Base-by-base conservation (phyloP, 1,139 yeast genomes). In the Meyerozyma carpophila region DNA sequence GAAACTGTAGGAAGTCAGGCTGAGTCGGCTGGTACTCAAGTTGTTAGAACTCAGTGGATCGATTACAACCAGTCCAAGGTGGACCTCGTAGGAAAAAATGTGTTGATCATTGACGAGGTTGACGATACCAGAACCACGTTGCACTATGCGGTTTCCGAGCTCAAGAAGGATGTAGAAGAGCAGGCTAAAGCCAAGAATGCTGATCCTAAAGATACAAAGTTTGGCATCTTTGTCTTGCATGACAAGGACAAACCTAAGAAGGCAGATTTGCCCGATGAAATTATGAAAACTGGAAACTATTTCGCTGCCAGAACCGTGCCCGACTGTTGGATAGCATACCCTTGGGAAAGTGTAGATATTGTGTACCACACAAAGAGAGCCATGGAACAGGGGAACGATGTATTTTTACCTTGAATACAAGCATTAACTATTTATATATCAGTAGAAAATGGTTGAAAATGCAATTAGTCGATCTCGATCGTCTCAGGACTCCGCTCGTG, bases 311-410 rank as follows among this genome's bases (percentile, higher is more conserved):
- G 93, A 66, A 79, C 88, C 40, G 93, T 89, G 36, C 95, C 91
- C 37, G 98, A 93, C 63, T 77, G 77, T 55, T 93, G 98, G 98
- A 90, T 89, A 57, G 97, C 97, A 39, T 93, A 93, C 65, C 98
- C 98, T 42, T 93, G 98, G 98, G 96, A 89, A 68, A 82, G 94
- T 28, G 76, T 77, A 47, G 96, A 91, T 68, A 93, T 91, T 62
- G 96, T 87, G 42, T 77, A 75, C 66, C 98, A 91, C 63, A 87
- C 95, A 44, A 73, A 78, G 62, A 77, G 73, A 63, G 96, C 97
- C 32, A 72, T 82, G 49, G 81, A 80, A 58, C 97, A 91, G 68
- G 95, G 65, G 31, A 73, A 73, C 53, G 79, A 73, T 50, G 77
- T 70, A 8, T 73, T 73, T 53, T 61, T 72, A 50, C 73, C 75